Conservation (phyloP, 805 yeast species). For the Lipomyces anomalus region DNA sequence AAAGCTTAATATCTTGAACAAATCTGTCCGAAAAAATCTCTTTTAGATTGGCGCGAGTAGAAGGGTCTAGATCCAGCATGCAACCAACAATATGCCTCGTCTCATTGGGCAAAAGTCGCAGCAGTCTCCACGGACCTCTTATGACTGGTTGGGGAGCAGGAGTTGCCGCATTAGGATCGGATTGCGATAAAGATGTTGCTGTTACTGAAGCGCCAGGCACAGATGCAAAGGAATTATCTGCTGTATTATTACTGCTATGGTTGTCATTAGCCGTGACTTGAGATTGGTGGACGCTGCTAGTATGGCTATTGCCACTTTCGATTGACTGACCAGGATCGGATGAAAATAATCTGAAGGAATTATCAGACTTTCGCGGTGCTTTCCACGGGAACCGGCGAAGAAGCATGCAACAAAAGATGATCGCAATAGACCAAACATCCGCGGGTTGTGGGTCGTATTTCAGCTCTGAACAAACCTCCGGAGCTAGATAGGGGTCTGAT, state of each 20-base stretch:
- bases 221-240: too few species aligned
- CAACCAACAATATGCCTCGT: conserved; percentile 54
- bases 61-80: conserved; percentile 62
- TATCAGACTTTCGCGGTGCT: conserved; percentile 72
- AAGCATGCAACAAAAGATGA: conserved; percentile 86
- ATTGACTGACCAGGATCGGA: conserved; percentile 32
- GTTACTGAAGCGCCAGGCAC: not conserved
- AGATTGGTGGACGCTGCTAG: too few species aligned
- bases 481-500: conserved; percentile 92
- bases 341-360: conserved; percentile 66
- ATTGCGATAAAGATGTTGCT: conserved; percentile 5
- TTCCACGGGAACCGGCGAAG: conserved; percentile 92
- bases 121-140: conserved; percentile 66
- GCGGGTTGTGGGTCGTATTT: conserved; percentile 79
- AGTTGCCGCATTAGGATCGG: conserved; percentile 25
- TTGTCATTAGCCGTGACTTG: too few species aligned
- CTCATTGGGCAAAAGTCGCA: conserved; percentile 63
- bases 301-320: too few species aligned
- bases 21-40: conserved; percentile 56
- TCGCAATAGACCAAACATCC: conserved; percentile 92
- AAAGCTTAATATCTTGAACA: conserved; percentile 50
- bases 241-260: too few species aligned
- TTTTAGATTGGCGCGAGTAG: conserved; percentile 51
- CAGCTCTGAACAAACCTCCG: conserved; percentile 63
- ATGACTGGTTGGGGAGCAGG: conserved; percentile 38